phyloP scores from a whole-genome alignment of 2,329 filamentous ascomycete species.

The Aspergillus sojae region DNA sequence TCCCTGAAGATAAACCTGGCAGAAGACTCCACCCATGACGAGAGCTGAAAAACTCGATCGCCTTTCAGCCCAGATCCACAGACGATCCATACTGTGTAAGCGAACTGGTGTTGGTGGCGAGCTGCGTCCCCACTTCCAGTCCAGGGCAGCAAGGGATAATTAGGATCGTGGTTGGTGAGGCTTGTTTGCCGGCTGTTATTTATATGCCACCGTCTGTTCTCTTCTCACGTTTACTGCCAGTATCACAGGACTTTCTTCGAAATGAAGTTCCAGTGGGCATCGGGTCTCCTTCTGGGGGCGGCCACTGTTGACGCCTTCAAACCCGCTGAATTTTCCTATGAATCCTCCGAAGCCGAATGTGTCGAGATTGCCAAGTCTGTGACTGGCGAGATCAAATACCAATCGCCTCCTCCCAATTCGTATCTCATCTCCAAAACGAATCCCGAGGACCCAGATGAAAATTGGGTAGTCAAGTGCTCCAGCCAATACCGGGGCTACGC shows the following conservation, averaged over 20 bases:
- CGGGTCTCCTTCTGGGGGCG: constrained; percentile 14
- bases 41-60: background rate
- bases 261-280: constrained; percentile 17
- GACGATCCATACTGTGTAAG: background rate
- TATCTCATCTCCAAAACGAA: constrained; percentile 7
- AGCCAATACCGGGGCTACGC: constrained; percentile 3
- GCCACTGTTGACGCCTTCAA: constrained; percentile 20
- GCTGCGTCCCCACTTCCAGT: background rate
- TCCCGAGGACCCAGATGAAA: background rate
- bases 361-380: constrained; percentile 4
- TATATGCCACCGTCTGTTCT: background rate
- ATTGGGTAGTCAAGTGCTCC: constrained; percentile 7
- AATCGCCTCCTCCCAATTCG: constrained; percentile 10
- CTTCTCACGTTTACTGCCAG: too few relatives aligned
- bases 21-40: background rate
- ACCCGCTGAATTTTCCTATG: constrained; percentile 17
- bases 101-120: background rate
- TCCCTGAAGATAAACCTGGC: background rate
- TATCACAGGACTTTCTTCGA: background rate
- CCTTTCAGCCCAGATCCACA: background rate
- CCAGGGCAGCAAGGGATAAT: background rate
- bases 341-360: constrained; percentile 11
- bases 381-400: constrained; percentile 5
- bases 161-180: background rate
- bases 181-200: constrained; percentile 1